These are phyloP conservation scores for Astrothelium macrocarpum DNA, from an alignment of 495 filamentous ascomycete species.

Conservation along the genomic window DNA sequence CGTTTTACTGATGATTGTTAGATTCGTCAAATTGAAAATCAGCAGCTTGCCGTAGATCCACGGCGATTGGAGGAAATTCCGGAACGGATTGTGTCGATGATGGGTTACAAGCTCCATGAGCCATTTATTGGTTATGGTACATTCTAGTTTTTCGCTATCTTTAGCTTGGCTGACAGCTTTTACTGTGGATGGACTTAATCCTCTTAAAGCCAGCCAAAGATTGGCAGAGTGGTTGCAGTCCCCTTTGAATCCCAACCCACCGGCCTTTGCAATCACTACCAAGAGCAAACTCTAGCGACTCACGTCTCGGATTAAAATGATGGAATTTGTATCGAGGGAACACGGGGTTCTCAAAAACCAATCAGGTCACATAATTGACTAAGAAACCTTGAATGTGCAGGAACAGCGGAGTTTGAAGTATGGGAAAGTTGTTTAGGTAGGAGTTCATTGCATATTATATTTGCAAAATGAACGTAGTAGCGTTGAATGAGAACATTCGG, in stretches of 20 bases:
- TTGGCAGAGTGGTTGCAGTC: slow-evolving; percentile 9
- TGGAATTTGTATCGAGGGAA: background rate
- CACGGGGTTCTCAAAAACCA: too few relatives aligned
- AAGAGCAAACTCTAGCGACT: background rate
- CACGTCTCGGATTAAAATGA: background rate
- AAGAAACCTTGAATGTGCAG: too few relatives aligned
- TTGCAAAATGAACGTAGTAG: too few relatives aligned
- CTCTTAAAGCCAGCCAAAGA: slow-evolving; percentile 6
- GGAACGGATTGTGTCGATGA: slow-evolving; percentile 11
- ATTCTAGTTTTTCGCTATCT: background rate
- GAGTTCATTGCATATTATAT: too few relatives aligned
- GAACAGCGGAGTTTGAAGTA: too few relatives aligned
- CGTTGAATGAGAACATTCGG: too few relatives aligned
- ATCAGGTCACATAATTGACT: too few relatives aligned
- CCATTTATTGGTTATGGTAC: slow-evolving; percentile 12
- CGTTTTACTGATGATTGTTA: background rate
- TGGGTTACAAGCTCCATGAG: slow-evolving; percentile 9
- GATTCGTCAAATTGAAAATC: slow-evolving; percentile 29
- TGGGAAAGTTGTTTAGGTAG: too few relatives aligned
- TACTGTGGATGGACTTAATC: slow-evolving; percentile 10
- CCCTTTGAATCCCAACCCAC: slow-evolving; percentile 10
- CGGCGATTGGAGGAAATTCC: slow-evolving; percentile 8
- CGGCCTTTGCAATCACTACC: slow-evolving; percentile 8
- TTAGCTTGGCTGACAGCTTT: background rate
- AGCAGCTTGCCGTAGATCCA: slow-evolving; percentile 22